These are phyloP conservation scores for Vaccinium corymbosum DNA, from an alignment of 148 eudicot species.

Conservation along the genomic window DNA sequence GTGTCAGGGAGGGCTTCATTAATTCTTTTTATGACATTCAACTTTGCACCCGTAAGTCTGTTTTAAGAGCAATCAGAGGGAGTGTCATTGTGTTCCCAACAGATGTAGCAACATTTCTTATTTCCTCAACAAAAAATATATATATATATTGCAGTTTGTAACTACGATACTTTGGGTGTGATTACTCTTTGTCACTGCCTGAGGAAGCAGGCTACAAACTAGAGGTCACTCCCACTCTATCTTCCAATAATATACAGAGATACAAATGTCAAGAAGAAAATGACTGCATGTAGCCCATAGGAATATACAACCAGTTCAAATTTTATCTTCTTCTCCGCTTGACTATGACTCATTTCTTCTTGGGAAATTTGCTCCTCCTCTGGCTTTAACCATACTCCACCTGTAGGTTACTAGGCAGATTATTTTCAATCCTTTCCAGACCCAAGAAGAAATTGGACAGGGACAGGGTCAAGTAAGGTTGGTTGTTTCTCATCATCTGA, in stretches of 20 bases:
- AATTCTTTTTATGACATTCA: neutral
- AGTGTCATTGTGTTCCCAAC: neutral
- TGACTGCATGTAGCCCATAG: neutral
- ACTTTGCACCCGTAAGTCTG: neutral
- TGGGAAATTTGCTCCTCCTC: neutral
- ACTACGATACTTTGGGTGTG: neutral
- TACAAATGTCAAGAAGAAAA: neutral
- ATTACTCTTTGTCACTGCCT: neutral
- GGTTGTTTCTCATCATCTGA: neutral
- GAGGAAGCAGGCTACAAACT: neutral
- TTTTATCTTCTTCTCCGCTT: neutral
- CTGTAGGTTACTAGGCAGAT: neutral
- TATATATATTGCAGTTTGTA: neutral
- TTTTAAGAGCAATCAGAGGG: neutral
- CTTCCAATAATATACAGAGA: neutral
- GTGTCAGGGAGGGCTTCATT: neutral
- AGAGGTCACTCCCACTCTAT: neutral
- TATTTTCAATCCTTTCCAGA: neutral
- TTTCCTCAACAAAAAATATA: neutral
- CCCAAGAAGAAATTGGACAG: neutral
- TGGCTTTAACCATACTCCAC: neutral
- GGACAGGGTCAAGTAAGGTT: neutral
- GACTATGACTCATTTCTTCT: neutral
- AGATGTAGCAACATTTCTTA: neutral
- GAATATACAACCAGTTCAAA: neutral